A percentile compares a stretch with the other conserved stretches of the same genome.
These are phyloP conservation scores for Paracoccidioides lutzii DNA, from an alignment of 2,329 filamentous ascomycete species.

Conservation along the genomic window DNA sequence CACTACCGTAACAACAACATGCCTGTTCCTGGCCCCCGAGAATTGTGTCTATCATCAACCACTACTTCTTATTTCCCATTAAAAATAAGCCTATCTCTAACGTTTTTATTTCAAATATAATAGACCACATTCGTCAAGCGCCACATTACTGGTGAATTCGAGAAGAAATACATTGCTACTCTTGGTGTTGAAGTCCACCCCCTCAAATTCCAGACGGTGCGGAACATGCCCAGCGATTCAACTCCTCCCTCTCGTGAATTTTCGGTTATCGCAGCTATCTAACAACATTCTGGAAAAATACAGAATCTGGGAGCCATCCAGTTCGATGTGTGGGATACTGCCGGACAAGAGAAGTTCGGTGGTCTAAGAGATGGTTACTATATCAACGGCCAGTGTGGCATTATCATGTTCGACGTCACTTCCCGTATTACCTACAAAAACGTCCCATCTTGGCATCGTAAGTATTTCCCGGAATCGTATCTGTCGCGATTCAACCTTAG, in stretches of 20 bases:
- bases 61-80: background rate
- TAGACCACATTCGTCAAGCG: conserved; percentile 99
- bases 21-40: background rate
- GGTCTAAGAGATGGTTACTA: conserved; percentile 99
- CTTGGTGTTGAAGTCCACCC: conserved; percentile 99
- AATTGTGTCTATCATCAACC: background rate
- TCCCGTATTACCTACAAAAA: conserved; percentile 95
- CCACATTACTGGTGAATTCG: conserved; percentile 98
- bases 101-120: background rate
- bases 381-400: conserved; percentile 95
- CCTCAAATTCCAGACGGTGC: conserved; percentile 92
- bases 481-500: background rate
- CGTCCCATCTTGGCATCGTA: conserved; percentile 99
- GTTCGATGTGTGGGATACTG: conserved; percentile 99
- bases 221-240: conserved; percentile 30
- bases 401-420: conserved; percentile 98
- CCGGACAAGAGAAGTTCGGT: conserved; percentile 97
- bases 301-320: conserved; percentile 91
- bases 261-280: background rate
- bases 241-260: background rate
- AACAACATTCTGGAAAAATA: background rate
- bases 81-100: too few relatives aligned
- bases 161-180: conserved; percentile 99
- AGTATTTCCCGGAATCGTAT: conserved; percentile 1
- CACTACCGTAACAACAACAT: background rate